phyloP scores from a whole-genome alignment of 2,329 filamentous ascomycete genomes.

The Monosporascus sp. region DNA sequence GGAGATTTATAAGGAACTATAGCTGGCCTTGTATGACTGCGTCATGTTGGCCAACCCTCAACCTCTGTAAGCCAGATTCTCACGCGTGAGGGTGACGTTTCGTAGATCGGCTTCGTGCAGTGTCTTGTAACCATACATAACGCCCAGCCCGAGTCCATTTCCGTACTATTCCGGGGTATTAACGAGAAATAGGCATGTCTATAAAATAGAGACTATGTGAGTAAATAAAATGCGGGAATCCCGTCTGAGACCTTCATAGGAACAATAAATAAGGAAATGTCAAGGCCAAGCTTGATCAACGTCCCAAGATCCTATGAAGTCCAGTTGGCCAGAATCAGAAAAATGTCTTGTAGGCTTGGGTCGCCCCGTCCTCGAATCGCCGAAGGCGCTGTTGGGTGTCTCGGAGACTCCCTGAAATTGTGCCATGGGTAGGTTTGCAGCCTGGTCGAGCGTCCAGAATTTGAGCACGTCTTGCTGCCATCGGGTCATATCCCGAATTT shows the following conservation, averaged over 20 bases:
- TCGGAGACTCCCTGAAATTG: conserved; percentile 12
- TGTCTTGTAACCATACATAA: too few relatives aligned
- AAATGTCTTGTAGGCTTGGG: conserved; percentile 8
- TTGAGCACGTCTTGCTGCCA: conserved; percentile 40
- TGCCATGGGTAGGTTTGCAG: conserved; percentile 15
- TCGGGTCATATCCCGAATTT: conserved; percentile 28
- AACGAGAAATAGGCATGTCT: too few relatives aligned
- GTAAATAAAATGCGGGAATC: too few relatives aligned
- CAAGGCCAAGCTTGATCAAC: conserved; percentile 13
- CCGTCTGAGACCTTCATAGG: not conserved
- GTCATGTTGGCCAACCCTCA: too few relatives aligned
- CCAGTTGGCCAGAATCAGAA: conserved; percentile 19
- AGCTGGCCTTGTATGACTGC: too few relatives aligned
- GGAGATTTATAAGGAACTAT: too few relatives aligned
- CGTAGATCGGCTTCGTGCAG: too few relatives aligned
- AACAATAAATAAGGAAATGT: not conserved
- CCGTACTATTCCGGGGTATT: too few relatives aligned
- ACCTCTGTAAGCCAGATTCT: too few relatives aligned
- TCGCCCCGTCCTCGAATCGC: conserved; percentile 8
- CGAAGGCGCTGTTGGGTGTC: conserved; percentile 12
- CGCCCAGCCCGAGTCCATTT: too few relatives aligned
- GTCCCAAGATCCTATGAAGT: conserved; percentile 15
- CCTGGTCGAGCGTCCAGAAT: conserved; percentile 35
- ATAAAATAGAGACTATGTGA: too few relatives aligned
- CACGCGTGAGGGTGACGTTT: too few relatives aligned